These are phyloP conservation scores for Trichoderma sp. DNA, from an alignment of 2,329 filamentous ascomycete genomes.

Conservation along the genomic window DNA sequence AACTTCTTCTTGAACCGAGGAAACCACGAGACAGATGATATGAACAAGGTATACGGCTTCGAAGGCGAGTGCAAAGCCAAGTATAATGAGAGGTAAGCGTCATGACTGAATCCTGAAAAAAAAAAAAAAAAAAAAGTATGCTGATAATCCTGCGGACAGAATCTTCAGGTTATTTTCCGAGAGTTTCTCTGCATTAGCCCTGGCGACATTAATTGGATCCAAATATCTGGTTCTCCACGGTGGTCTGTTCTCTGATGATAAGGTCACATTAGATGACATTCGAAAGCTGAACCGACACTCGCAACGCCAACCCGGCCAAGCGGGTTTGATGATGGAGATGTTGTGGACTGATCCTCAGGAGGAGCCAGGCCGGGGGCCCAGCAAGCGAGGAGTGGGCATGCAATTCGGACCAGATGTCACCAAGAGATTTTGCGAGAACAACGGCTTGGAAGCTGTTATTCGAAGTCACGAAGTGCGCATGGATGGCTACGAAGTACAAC, in stretches of 20 bases:
- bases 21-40: slow-evolving; percentile 98
- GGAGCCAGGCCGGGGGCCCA: slow-evolving; percentile 81
- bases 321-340: slow-evolving; percentile 99
- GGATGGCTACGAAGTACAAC: slow-evolving; percentile 98
- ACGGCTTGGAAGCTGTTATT: slow-evolving; percentile 91
- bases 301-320: slow-evolving; percentile 89
- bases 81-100: slow-evolving; percentile 77
- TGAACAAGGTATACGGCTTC: slow-evolving; percentile 98
- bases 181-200: slow-evolving; percentile 89
- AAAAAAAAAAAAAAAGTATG: background rate
- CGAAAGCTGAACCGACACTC: slow-evolving; percentile 87
- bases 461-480: slow-evolving; percentile 97
- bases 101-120: background rate
- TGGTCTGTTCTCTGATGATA: slow-evolving; percentile 94
- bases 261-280: slow-evolving; percentile 87
- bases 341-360: slow-evolving; percentile 97
- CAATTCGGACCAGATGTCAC: slow-evolving; percentile 97
- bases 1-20: slow-evolving; percentile 95
- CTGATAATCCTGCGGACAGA: slow-evolving; percentile 40
- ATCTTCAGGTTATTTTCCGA: slow-evolving; percentile 98
- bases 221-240: slow-evolving; percentile 94
- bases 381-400: slow-evolving; percentile 93
- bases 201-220: slow-evolving; percentile 87
- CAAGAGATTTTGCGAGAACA: slow-evolving; percentile 94
- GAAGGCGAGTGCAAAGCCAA: slow-evolving; percentile 98